Percentiles rank a stretch among this genome's conserved stretches.
phyloP scores from a whole-genome alignment of 2,329 filamentous ascomycete genomes.

The Colletotrichum nymphaeae region DNA sequence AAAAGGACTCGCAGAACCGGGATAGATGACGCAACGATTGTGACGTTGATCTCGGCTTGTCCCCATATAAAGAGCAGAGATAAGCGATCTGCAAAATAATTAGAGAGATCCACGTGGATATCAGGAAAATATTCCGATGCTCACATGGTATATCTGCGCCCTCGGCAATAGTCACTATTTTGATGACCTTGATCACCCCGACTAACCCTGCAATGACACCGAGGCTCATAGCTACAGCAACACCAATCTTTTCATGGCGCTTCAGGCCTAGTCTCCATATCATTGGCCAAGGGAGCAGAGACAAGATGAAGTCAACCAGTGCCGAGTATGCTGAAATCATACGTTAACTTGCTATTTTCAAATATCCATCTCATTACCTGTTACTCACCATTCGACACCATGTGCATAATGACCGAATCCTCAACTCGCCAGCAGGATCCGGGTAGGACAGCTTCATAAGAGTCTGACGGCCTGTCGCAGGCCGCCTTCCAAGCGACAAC shows the following conservation, averaged over 20 bases:
- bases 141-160: conserved; percentile 19
- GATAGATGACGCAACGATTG: conserved; percentile 32
- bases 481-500: conserved; percentile 14
- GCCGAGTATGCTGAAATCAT: conserved; percentile 13
- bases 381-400: conserved; percentile 9
- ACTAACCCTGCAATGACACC: conserved; percentile 35
- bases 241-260: conserved; percentile 41
- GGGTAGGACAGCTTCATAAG: conserved; percentile 9
- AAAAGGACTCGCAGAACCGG: conserved; percentile 31
- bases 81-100: neutral
- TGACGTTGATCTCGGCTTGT: conserved; percentile 28
- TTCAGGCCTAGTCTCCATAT: conserved; percentile 43
- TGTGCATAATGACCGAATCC: conserved; percentile 12
- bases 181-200: conserved; percentile 8
- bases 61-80: conserved; percentile 27
- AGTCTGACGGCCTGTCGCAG: conserved; percentile 11
- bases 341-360: neutral
- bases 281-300: conserved; percentile 40
- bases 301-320: conserved; percentile 19
- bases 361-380: accelerated
- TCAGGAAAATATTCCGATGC: neutral
- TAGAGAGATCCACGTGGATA: neutral
- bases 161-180: conserved; percentile 15
- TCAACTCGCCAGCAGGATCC: conserved; percentile 12
- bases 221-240: conserved; percentile 42